Base-by-base conservation (phyloP, 192 early-diverging fungal species). In the Gamsiella multidivaricata region DNA sequence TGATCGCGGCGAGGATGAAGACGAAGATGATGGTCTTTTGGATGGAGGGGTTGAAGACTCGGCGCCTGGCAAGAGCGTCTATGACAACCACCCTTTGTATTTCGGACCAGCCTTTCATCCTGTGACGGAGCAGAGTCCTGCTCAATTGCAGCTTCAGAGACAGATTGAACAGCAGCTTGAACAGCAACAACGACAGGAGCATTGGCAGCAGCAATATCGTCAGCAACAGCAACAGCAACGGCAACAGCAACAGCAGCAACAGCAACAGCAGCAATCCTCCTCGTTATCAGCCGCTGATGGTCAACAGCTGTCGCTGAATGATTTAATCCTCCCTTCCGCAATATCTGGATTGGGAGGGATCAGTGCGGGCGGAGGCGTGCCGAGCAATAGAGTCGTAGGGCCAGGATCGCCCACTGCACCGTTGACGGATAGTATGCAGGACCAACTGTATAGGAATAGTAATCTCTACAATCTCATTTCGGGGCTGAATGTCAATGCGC, bases 101-200 rank as follows among this genome's bases (percentile, higher is more conserved):
- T 78, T 78, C 39, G 74, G 74, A 17, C 74, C 74, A 3, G 58
- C 65, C 10, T 78, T 78, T 41, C 74, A 78, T 32, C 74, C 74
- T 43, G 66, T 78, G 20, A 69, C 61, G 7, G 74, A 78, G 18
- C 74, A 78, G 29, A 78, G 65, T 31, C 74, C 74, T 1, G 74
- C 74, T 8, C 74, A 78, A 43, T 20, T 78, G 7, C 74, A 78
- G 23, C 60, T 78, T 18, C 74, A 78, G 32, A 22, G 74, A 1
- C 74, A 78, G 52, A 78, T 78, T 64, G 74, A 78, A n/a, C 74
- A 78, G 23, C 74, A 78, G 33, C 47, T 78, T 12, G 74, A 78
- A 31, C 74, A 69, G 23, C 74, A 78, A 25, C 74, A 78, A 36
- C 41, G 72, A 4, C 72, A 76, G 59, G 72, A 76, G 28, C 69